Evolutionary conservation across 306 rosid species (phyloP).

Genomic region (Calophaca sinica): DNA sequence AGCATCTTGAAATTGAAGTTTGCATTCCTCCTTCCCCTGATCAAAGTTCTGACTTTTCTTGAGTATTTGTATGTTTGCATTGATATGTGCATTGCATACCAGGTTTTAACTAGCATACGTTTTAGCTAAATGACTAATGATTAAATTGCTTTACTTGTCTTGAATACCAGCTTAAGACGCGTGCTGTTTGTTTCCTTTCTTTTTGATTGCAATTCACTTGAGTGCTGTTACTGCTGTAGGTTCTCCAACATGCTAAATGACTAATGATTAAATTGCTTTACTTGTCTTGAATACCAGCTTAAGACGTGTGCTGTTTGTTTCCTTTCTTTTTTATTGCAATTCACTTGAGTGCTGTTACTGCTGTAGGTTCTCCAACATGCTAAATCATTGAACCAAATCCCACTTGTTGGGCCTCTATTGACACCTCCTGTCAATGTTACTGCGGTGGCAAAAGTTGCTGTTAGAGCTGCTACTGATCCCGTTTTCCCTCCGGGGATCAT

Average conservation of each 20-base stretch:
- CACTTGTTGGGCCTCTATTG: conserved; percentile 87
- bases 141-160: conserved; percentile 16
- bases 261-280: background rate
- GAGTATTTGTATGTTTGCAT: conserved; percentile 6
- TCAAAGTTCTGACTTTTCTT: conserved; percentile 5
- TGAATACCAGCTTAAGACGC: conserved; percentile 36
- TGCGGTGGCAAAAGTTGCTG: conserved; percentile 82
- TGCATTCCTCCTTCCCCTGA: background rate
- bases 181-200: background rate
- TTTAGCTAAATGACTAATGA: background rate
- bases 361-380: conserved; percentile 76
- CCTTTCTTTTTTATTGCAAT: conserved; percentile 21
- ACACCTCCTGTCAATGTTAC: conserved; percentile 88
- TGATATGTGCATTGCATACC: background rate
- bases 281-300: conserved; percentile 33
- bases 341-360: conserved; percentile 41
- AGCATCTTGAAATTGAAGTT: conserved; percentile 16
- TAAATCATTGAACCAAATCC: conserved; percentile 72
- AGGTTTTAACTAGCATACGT: too few relatives aligned
- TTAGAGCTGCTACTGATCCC: conserved; percentile 93
- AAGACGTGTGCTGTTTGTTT: conserved; percentile 3
- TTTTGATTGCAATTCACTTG: conserved; percentile 36
- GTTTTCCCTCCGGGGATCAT: conserved; percentile 93
- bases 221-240: conserved; percentile 68
- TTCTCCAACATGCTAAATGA: conserved; percentile 62